A percentile compares a stretch with the other conserved stretches of the same genome.
phyloP scores from a whole-genome alignment of 2,329 filamentous ascomycete genomes.

The Trichoderma sp. region DNA sequence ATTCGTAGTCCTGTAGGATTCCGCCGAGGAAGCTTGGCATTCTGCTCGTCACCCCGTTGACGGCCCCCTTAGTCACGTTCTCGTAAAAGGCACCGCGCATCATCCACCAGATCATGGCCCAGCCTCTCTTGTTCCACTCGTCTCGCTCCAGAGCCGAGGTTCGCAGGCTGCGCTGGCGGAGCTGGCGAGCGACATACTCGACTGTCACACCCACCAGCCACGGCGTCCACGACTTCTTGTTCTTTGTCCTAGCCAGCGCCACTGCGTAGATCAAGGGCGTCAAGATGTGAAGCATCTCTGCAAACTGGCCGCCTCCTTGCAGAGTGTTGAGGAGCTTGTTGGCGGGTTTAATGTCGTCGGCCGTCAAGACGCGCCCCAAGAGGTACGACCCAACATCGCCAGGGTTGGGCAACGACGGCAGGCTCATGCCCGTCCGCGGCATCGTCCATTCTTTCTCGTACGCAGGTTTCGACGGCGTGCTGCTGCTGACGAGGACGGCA shows the following conservation, averaged over 20 bases:
- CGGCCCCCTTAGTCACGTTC: constrained; percentile 77
- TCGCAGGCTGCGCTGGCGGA: constrained; percentile 71
- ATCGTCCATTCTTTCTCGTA: constrained; percentile 75
- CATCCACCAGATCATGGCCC: constrained; percentile 91
- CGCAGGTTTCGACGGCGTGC: constrained; percentile 32
- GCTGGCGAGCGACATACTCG: constrained; percentile 85
- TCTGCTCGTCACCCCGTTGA: constrained; percentile 71
- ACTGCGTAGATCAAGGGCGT: constrained; percentile 85
- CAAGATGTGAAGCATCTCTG: constrained; percentile 89
- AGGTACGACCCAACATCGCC: constrained; percentile 86
- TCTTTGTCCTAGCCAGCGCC: constrained; percentile 70
- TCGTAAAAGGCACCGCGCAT: constrained; percentile 98
- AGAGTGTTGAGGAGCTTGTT: constrained; percentile 82
- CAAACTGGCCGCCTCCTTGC: constrained; percentile 70
- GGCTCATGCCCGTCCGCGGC: constrained; percentile 86
- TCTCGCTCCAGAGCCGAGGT: constrained; percentile 88
- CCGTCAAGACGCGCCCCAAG: constrained; percentile 84
- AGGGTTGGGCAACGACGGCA: constrained; percentile 79
- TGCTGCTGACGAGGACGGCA: background rate
- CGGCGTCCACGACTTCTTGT: constrained; percentile 83
- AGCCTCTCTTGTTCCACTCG: constrained; percentile 83
- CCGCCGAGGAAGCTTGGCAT: constrained; percentile 80
- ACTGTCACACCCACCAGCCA: constrained; percentile 86
- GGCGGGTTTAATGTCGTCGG: constrained; percentile 95
- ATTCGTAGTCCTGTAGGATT: constrained; percentile 94